Evolutionary conservation across 2,329 filamentous ascomycete species (phyloP), one percentile per base, ranked within the genome.

Genomic region (Sporothrix brasiliensis): DNA sequence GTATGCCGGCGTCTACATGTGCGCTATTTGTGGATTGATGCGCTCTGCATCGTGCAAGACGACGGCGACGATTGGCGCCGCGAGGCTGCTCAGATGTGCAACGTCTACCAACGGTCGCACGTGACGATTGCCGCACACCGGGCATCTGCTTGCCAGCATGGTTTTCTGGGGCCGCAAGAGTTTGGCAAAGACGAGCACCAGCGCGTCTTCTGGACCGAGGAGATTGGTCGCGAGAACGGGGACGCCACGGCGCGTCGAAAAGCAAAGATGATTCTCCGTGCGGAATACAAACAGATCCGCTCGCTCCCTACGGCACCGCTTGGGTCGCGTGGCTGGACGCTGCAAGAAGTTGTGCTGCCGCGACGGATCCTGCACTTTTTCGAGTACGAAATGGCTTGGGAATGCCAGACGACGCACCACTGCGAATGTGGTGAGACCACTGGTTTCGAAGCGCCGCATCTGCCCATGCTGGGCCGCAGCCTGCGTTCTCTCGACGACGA

Each of bases 21-120:
- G 11, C 69, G 69, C 1, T 76, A 75, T 39, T 53, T 77, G 27
- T 77, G 76, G 76, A 73, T 77, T 16, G 75, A 77, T 60, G 72
- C 74, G 1, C 68, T 76, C 1, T 76, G 75, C 47, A 76, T 77
- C n/a, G 70, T 76, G 11, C 75, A 76, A 41, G 72, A 71, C 24
- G 69, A 76, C 63, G 10, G 65, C 4, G 70, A 68, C 5, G 69
- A 72, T 41, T 69, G 66, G 71, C n/a, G 21, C 21, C 50, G 56
- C n/a, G 69, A 72, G 66, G 69, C 66, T 0, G 39, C 66, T 9
- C 16, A 50, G n/a, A 72, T 72, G 71, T 41, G 30, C 53, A 39
- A 68, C 34, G 50, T 73, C 24, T 73, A 70, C 67, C 54, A 71
- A 50, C 10, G 44, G 13, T 70, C 72, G 10, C 53, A 65, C 41